Evolutionary conservation across 768 basidiomycete species (phyloP).

Genomic region (Rhizopogon vulgaris): DNA sequence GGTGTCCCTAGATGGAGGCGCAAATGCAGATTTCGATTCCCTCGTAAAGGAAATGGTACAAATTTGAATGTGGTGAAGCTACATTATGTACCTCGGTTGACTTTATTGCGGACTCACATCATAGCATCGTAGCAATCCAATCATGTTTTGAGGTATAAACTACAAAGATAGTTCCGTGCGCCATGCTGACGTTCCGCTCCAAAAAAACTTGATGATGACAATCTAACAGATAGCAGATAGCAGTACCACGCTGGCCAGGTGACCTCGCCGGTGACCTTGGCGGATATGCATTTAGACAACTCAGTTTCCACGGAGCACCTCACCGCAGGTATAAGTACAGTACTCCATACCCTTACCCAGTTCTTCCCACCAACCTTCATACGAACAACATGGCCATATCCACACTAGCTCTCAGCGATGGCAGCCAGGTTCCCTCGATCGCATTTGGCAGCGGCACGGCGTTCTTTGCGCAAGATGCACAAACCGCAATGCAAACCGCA

Average conservation of each 20-base stretch:
- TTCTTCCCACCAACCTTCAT: background rate
- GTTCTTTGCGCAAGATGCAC: conserved; percentile 23
- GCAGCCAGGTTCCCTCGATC: conserved; percentile 29
- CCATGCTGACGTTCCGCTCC: background rate
- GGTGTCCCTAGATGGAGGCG: conserved; percentile 41
- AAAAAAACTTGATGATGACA: background rate
- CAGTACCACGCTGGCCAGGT: background rate
- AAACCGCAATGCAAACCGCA: conserved; percentile 20
- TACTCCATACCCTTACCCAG: background rate
- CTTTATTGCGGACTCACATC: background rate
- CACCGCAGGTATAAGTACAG: background rate
- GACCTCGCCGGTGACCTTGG: background rate
- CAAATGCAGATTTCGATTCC: conserved; percentile 62
- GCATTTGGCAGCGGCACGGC: conserved; percentile 35
- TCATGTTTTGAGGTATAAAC: background rate
- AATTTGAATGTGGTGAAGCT: too few species aligned
- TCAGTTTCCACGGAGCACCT: background rate
- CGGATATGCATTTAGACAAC: background rate
- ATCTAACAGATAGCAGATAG: background rate
- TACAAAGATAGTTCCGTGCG: background rate
- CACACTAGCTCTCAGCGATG: conserved; percentile 31
- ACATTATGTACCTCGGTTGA: too few species aligned
- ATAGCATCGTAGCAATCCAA: background rate
- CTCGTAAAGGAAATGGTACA: conserved; percentile 83
- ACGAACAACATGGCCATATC: conserved; percentile 14